These are phyloP conservation scores for Kurtzmaniella quercitrusa DNA, from an alignment of 1,139 yeast genomes.

Conservation along the genomic window DNA sequence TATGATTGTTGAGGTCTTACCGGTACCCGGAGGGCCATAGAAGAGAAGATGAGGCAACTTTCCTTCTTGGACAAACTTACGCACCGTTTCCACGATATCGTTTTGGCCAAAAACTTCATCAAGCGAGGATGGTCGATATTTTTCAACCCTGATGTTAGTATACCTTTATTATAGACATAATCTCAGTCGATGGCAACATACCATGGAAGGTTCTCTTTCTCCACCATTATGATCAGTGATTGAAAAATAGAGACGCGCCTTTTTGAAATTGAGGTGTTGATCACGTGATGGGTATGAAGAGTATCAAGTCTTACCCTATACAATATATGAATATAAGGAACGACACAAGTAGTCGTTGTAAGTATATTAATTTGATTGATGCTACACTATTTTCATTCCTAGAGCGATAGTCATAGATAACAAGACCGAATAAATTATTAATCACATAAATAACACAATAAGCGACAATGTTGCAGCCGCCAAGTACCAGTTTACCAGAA, in stretches of 20 bases:
- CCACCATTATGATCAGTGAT: constrained; percentile 9
- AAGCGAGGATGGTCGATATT: constrained; percentile 80
- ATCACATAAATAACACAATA: background rate
- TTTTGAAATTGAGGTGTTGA: background rate
- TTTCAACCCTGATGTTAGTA: constrained; percentile 70
- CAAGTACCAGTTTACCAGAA: background rate
- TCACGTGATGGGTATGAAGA: too few species aligned
- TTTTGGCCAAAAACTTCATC: constrained; percentile 91
- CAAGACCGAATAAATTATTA: too few species aligned
- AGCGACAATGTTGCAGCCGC: background rate
- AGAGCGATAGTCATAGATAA: too few species aligned
- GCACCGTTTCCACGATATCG: constrained; percentile 76
- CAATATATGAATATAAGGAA: background rate
- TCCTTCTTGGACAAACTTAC: constrained; percentile 79
- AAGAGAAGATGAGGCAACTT: constrained; percentile 84
- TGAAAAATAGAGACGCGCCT: background rate
- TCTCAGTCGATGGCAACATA: constrained; percentile 20
- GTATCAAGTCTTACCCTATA: too few species aligned
- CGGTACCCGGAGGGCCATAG: constrained; percentile 98
- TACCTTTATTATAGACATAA: background rate
- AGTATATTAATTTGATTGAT: too few species aligned
- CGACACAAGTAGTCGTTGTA: background rate
- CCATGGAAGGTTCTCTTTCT: constrained; percentile 38
- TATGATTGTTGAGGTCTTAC: constrained; percentile 89
- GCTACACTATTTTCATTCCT: too few species aligned